Conservation (phyloP, 2,329 filamentous ascomycete genomes). For the Botryotinia convoluta region DNA sequence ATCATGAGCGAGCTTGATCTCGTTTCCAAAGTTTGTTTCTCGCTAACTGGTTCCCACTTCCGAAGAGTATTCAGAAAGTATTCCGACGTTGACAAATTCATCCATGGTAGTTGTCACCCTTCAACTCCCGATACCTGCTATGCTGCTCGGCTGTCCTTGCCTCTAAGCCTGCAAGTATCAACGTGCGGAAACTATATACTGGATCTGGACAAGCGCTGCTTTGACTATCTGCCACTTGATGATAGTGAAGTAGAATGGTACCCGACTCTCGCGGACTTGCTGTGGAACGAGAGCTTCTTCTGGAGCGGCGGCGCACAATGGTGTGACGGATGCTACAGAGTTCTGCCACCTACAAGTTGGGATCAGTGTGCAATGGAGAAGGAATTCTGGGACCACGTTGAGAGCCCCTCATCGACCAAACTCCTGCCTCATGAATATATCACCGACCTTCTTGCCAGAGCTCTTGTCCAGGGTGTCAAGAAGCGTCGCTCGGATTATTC, state of each 20-base stretch:
- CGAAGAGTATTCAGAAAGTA: background rate
- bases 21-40: background rate
- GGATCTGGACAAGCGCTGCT: background rate
- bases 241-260: background rate
- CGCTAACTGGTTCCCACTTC: background rate
- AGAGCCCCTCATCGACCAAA: background rate
- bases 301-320: background rate
- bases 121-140: background rate
- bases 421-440: background rate
- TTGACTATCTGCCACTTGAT: background rate
- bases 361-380: background rate
- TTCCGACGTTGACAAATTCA: background rate
- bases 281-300: background rate
- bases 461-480: background rate
- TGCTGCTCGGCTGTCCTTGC: background rate
- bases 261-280: background rate
- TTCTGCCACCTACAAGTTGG: background rate
- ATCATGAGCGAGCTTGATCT: background rate
- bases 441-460: background rate
- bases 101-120: background rate
- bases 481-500: background rate
- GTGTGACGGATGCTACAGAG: background rate
- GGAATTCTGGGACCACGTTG: background rate
- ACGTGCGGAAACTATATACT: background rate
- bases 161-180: background rate